These are phyloP conservation scores for Tricholoma furcatifolium DNA, from an alignment of 768 basidiomycete genomes.

Conservation along the genomic window DNA sequence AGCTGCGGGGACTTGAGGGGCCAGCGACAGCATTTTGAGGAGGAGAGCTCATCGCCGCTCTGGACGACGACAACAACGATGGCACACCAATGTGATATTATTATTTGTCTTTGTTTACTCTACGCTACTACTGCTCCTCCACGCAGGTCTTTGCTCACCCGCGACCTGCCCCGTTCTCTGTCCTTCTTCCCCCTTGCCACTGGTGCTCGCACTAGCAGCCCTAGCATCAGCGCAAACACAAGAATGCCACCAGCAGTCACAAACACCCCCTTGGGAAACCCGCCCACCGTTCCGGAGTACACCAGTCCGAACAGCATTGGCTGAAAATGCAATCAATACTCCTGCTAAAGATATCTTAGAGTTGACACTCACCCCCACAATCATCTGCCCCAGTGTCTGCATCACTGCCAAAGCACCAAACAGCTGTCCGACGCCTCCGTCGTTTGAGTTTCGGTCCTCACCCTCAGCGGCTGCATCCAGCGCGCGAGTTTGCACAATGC, in stretches of 20 bases:
- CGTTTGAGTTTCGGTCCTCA: constrained; percentile 12
- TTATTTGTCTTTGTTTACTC: too few species aligned
- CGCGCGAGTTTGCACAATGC: constrained; percentile 48
- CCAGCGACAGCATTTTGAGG: constrained; percentile 61
- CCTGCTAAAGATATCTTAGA: background rate
- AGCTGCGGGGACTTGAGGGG: constrained; percentile 44
- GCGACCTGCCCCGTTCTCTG: constrained; percentile 43
- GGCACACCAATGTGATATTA: background rate
- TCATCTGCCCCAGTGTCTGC: constrained; percentile 69
- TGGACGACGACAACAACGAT: constrained; percentile 16
- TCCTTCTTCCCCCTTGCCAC: constrained; percentile 27
- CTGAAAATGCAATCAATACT: constrained; percentile 25
- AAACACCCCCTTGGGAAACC: constrained; percentile 72
- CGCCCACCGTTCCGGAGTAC: constrained; percentile 68
- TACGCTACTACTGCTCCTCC: constrained; percentile 31
- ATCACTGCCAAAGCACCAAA: constrained; percentile 74
- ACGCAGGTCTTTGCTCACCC: constrained; percentile 47
- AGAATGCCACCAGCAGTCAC: constrained; percentile 52
- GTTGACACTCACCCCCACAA: constrained; percentile 43
- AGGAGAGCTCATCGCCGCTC: constrained; percentile 36
- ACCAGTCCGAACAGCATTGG: constrained; percentile 73
- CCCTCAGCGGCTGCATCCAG: constrained; percentile 23
- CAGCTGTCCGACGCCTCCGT: constrained; percentile 48
- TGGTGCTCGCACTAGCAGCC: constrained; percentile 42
- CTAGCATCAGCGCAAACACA: constrained; percentile 32